Evolutionary conservation across 108 stramenopile genomes (phyloP).

Genomic region (Cyclotella sp.): DNA sequence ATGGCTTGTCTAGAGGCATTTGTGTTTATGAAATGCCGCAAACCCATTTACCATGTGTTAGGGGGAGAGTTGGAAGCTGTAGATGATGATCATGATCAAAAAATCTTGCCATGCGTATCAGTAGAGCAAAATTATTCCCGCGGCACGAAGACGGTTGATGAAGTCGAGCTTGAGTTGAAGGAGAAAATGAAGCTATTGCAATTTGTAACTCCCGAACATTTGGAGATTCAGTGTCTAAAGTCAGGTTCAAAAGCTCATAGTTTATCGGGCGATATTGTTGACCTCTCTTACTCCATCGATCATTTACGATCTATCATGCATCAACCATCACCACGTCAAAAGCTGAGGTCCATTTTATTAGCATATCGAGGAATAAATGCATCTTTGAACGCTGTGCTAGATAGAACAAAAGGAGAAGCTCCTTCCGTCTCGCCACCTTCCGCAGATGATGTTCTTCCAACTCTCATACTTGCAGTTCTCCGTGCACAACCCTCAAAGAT

Average conservation of each 20-base stretch:
- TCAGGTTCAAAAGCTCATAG: background rate
- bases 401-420: constrained; percentile 10
- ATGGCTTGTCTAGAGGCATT: constrained; percentile 44
- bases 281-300: constrained; percentile 58
- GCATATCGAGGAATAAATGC: constrained; percentile 69
- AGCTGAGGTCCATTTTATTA: constrained; percentile 66
- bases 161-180: constrained; percentile 35
- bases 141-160: constrained; percentile 18
- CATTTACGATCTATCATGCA: constrained; percentile 57
- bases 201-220: constrained; percentile 75
- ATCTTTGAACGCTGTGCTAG: constrained; percentile 60
- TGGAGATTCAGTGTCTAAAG: constrained; percentile 77
- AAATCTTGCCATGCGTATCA: background rate
- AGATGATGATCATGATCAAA: constrained; percentile 19
- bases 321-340: constrained; percentile 78
- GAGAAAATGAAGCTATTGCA: constrained; percentile 56
- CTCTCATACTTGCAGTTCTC: constrained; percentile 76
- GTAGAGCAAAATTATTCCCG: background rate
- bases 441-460: constrained; percentile 86
- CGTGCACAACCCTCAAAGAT: constrained; percentile 60
- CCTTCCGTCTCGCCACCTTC: constrained; percentile 54
- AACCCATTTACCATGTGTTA: constrained; percentile 38
- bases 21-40: constrained; percentile 45
- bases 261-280: constrained; percentile 29
- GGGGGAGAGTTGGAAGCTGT: constrained; percentile 16